Percentiles rank a stretch among this genome's conserved stretches.
phyloP scores from a whole-genome alignment of 2,329 filamentous ascomycete genomes.

The Trichoderma sp. region DNA sequence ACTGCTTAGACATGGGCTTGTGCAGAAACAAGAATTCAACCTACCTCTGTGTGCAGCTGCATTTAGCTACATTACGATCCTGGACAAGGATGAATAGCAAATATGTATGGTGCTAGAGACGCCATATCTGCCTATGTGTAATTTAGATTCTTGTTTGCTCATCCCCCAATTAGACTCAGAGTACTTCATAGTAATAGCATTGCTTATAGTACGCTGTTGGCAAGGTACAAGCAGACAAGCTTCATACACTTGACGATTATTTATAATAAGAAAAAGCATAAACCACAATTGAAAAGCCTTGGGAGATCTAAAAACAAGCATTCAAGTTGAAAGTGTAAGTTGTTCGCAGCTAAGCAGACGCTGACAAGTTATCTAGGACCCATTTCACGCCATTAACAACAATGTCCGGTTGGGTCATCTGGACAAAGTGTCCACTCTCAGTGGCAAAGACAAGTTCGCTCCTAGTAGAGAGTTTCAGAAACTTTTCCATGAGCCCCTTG shows the following conservation, averaged over 20 bases:
- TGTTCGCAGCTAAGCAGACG: background rate
- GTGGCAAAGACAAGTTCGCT: conserved; percentile 5
- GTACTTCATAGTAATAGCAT: too few species aligned
- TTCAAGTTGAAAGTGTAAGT: background rate
- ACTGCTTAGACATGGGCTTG: too few species aligned
- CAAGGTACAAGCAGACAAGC: background rate
- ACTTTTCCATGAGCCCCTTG: conserved; percentile 1
- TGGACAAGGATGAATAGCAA: too few species aligned
- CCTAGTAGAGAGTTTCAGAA: conserved; percentile 5
- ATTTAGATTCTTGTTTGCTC: too few species aligned
- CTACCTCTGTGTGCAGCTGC: too few species aligned
- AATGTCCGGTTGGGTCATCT: conserved; percentile 10
- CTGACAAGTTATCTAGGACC: background rate
- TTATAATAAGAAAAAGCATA: background rate
- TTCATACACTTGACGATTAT: background rate
- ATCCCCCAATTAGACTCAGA: too few species aligned
- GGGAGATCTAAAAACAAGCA: too few species aligned
- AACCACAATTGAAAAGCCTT: too few species aligned
- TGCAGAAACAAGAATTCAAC: too few species aligned
- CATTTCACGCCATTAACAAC: background rate
- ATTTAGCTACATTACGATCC: too few species aligned
- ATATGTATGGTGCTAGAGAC: too few species aligned
- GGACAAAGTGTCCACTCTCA: conserved; percentile 17
- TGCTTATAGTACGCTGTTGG: background rate
- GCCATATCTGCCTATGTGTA: too few species aligned